Percentiles rank a stretch among this genome's conserved stretches.
phyloP scores from a whole-genome alignment of 805 yeast species.

The Candida silvicultrix region DNA sequence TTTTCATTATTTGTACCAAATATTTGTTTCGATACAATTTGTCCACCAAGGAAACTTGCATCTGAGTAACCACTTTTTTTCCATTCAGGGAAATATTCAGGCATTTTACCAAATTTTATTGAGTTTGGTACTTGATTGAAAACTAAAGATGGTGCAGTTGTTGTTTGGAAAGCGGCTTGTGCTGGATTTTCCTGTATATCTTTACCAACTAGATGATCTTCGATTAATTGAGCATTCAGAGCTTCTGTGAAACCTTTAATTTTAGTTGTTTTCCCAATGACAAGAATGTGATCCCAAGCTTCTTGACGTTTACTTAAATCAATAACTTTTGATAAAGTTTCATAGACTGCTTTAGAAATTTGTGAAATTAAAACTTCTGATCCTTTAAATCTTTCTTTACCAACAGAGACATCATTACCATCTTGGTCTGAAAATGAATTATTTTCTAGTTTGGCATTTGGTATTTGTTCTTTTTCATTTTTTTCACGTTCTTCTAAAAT shows the following conservation, averaged over 20 bases:
- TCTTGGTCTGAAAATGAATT: slow-evolving; percentile 60
- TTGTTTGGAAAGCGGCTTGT: slow-evolving; percentile 25
- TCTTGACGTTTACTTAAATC: slow-evolving; percentile 72
- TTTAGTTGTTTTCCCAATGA: slow-evolving; percentile 72
- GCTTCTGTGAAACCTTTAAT: slow-evolving; percentile 76
- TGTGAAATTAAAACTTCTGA: slow-evolving; percentile 49
- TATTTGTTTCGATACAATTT: slow-evolving; percentile 80
- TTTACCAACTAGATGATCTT: slow-evolving; percentile 43
- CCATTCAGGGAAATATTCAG: slow-evolving; percentile 96
- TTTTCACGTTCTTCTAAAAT: slow-evolving; percentile 59
- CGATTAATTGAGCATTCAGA: slow-evolving; percentile 49
- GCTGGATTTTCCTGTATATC: slow-evolving; percentile 20
- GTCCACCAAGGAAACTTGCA: slow-evolving; percentile 77
- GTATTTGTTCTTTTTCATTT: slow-evolving; percentile 30
- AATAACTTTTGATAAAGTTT: slow-evolving; percentile 48
- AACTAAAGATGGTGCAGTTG: slow-evolving; percentile 13
- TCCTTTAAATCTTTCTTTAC: slow-evolving; percentile 87
- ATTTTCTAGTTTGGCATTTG: slow-evolving; percentile 67
- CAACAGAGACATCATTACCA: slow-evolving; percentile 60
- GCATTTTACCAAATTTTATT: slow-evolving; percentile 60
- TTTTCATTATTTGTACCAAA: slow-evolving; percentile 57
- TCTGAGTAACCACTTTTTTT: slow-evolving; percentile 74
- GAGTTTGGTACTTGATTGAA: slow-evolving; percentile 75
- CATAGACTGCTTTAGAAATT: slow-evolving; percentile 49
- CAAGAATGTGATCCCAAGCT: slow-evolving; percentile 75